These are phyloP conservation scores for Calonectria leucothoes DNA, from an alignment of 2,329 filamentous ascomycete genomes.

Conservation along the genomic window DNA sequence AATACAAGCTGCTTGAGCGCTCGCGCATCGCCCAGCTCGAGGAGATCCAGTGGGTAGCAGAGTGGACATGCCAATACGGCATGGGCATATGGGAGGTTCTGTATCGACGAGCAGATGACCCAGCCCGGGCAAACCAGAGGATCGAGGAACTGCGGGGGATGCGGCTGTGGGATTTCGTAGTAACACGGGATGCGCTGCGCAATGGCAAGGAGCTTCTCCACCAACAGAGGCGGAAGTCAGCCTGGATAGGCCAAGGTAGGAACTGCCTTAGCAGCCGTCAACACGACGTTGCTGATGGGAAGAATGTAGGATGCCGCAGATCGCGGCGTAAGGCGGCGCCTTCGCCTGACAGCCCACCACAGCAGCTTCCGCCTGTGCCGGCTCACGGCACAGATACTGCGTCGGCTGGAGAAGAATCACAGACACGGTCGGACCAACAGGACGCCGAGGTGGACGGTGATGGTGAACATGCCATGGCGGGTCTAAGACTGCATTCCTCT, in stretches of 20 bases:
- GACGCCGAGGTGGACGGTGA: not conserved
- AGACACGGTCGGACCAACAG: not conserved
- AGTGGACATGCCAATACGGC: constrained; percentile 44
- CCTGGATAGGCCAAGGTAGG: constrained; percentile 27
- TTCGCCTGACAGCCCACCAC: not conserved
- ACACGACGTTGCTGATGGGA: not conserved
- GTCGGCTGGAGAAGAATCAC: not conserved
- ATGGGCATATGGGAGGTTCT: constrained; percentile 33
- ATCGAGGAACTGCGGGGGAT: constrained; percentile 29
- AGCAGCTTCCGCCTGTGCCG: not conserved
- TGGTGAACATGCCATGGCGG: not conserved
- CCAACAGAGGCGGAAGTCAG: constrained; percentile 20
- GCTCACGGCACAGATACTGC: not conserved
- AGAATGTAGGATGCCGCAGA: not conserved
- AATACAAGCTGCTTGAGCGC: constrained; percentile 19
- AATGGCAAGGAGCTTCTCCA: constrained; percentile 20
- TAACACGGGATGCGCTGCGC: constrained; percentile 34
- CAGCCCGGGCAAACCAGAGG: constrained; percentile 10
- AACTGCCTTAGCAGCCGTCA: not conserved
- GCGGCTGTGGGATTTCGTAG: constrained; percentile 37
- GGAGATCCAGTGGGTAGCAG: constrained; percentile 40
- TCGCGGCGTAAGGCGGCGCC: not conserved
- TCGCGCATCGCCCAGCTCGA: constrained; percentile 29
- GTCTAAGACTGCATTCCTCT: not conserved
- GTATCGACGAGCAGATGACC: constrained; percentile 5